Percentiles rank a stretch among this genome's conserved stretches.
phyloP scores from a whole-genome alignment of 768 basidiomycete genomes.

The Lentinula lateritia region DNA sequence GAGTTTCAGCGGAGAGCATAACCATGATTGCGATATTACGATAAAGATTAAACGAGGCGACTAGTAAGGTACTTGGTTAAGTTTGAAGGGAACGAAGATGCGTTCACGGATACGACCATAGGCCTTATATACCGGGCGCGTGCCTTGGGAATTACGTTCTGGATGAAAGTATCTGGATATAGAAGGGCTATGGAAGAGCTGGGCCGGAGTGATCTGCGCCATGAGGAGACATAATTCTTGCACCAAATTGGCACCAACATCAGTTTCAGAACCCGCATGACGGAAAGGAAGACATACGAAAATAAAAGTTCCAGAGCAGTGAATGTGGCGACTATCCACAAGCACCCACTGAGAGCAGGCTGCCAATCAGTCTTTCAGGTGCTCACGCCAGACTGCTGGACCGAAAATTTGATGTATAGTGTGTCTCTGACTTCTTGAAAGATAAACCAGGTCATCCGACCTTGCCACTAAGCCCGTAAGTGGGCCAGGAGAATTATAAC shows the following conservation, averaged over 20 bases:
- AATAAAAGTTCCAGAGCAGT: background rate
- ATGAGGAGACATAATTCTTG: background rate
- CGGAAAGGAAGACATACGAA: background rate
- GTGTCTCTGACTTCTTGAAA: background rate
- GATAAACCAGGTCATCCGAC: background rate
- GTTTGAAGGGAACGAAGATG: constrained; percentile 1
- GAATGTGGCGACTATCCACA: background rate
- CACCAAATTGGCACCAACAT: background rate
- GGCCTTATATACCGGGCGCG: background rate
- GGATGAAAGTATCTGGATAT: background rate
- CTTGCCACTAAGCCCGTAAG: background rate
- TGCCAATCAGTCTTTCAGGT: background rate
- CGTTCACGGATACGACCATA: background rate
- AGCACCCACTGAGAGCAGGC: background rate
- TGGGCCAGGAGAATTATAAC: background rate
- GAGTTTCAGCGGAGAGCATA: constrained; percentile 24
- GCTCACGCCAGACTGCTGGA: background rate
- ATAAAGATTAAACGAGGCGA: background rate
- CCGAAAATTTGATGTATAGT: background rate
- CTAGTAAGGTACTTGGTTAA: background rate
- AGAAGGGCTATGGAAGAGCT: background rate
- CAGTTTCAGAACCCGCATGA: background rate
- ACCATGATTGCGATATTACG: constrained; percentile 16
- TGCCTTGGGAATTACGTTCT: constrained; percentile 1
- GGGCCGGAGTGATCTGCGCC: background rate